A percentile compares a stretch with the other conserved stretches of the same genome.
phyloP scores from a whole-genome alignment of 1,284 basidiomycete species.

The Macrocybe sp. region DNA sequence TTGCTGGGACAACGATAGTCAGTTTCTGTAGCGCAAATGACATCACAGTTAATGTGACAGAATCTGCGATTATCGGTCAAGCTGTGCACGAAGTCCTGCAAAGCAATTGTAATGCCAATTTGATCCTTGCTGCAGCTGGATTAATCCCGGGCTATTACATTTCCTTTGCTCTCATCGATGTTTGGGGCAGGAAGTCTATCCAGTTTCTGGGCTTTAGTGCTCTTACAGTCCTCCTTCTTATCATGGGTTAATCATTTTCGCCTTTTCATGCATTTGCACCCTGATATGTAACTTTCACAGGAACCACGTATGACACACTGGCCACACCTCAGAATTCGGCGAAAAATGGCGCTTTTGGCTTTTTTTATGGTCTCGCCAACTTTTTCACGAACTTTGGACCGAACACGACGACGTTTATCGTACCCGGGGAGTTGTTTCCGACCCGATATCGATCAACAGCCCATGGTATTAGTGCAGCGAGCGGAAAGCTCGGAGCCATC shows the following conservation, averaged over 20 bases:
- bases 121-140: slow-evolving; percentile 68
- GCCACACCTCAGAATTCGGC: slow-evolving; percentile 41
- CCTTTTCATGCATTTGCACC: slow-evolving; percentile 6
- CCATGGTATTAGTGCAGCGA: slow-evolving; percentile 83
- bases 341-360: slow-evolving; percentile 64
- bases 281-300: slow-evolving; percentile 28
- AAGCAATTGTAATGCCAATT: slow-evolving; percentile 57
- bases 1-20: too few species aligned
- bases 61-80: slow-evolving; percentile 24
- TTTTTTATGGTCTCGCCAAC: slow-evolving; percentile 73
- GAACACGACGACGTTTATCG: slow-evolving; percentile 78
- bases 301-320: slow-evolving; percentile 71
- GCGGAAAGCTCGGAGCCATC: slow-evolving; percentile 82
- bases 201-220: slow-evolving; percentile 75
- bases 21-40: too few species aligned
- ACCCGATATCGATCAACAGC: slow-evolving; percentile 82
- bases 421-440: slow-evolving; percentile 85
- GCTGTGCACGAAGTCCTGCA: slow-evolving; percentile 45
- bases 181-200: slow-evolving; percentile 70
- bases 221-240: slow-evolving; percentile 61
- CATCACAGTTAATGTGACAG: too few species aligned
- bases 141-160: slow-evolving; percentile 75
- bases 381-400: slow-evolving; percentile 79
- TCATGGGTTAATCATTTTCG: slow-evolving; percentile 42
- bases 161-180: slow-evolving; percentile 66